These are phyloP conservation scores for Linnemannia elongata DNA, from an alignment of 192 early-diverging fungal genomes.

Conservation along the genomic window DNA sequence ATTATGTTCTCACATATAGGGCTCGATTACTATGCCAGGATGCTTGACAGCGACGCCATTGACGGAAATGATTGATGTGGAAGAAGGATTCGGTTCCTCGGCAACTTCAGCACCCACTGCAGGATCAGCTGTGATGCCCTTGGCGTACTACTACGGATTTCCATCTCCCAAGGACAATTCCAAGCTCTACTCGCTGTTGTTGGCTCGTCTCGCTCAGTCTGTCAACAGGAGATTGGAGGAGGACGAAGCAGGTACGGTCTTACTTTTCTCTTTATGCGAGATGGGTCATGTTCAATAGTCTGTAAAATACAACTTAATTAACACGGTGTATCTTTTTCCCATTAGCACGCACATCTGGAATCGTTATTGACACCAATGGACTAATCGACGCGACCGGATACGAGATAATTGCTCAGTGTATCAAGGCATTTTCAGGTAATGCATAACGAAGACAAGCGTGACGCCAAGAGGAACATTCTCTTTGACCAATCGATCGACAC, in stretches of 20 bases:
- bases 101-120: constrained; percentile 74
- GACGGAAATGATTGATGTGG: constrained; percentile 83
- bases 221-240: constrained; percentile 73
- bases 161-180: constrained; percentile 80
- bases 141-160: constrained; percentile 94
- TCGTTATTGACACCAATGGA: constrained; percentile 91
- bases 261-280: neutral
- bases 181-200: constrained; percentile 82
- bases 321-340: neutral
- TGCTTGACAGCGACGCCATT: constrained; percentile 85
- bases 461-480: neutral
- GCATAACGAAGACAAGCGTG: neutral
- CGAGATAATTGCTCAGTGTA: constrained; percentile 79
- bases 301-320: neutral
- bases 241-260: constrained; percentile 71
- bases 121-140: constrained; percentile 77
- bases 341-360: constrained; percentile 75
- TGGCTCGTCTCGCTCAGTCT: constrained; percentile 70
- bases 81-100: constrained; percentile 84
- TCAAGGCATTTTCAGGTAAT: constrained; percentile 77
- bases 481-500: neutral
- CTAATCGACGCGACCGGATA: constrained; percentile 83
- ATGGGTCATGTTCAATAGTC: neutral
- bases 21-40: constrained; percentile 88
- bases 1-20: constrained; percentile 53